These are phyloP conservation scores for Emmonsiellopsis sp. DNA, from an alignment of 2,329 filamentous ascomycete genomes.

Conservation along the genomic window DNA sequence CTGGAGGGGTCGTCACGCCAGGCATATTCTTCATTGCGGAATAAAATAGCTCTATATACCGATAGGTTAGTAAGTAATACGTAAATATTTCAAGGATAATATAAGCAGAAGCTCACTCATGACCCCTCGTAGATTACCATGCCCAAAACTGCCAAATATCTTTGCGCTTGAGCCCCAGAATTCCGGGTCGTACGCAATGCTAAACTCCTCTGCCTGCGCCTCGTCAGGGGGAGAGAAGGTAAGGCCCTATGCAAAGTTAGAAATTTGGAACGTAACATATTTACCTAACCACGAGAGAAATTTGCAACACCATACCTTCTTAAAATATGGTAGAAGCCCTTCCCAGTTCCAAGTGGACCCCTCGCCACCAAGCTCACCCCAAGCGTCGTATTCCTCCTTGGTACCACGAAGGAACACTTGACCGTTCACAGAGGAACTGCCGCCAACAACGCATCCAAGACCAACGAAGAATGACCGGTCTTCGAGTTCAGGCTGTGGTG, in stretches of 20 bases:
- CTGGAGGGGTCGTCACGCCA: not conserved
- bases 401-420: constrained; percentile 26
- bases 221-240: not conserved
- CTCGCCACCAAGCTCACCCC: constrained; percentile 34
- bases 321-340: constrained; percentile 37
- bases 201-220: not conserved
- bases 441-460: constrained; percentile 16
- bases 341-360: constrained; percentile 35
- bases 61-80: not conserved
- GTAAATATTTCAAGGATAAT: not conserved
- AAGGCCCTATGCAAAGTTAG: not conserved
- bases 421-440: constrained; percentile 3
- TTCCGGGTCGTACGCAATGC: not conserved
- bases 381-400: constrained; percentile 36
- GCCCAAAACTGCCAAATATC: not conserved
- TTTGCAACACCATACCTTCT: constrained; percentile 20
- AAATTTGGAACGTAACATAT: not conserved
- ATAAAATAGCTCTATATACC: not conserved
- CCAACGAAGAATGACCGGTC: constrained; percentile 16
- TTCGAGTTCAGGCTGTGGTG: constrained; percentile 17
- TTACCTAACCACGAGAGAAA: not conserved
- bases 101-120: not conserved
- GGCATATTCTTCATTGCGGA: not conserved
- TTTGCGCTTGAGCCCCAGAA: not conserved
- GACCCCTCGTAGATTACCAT: not conserved